Evolutionary conservation across 2,329 filamentous ascomycete species (phyloP).

Genomic region (Rugonectria rugulosa): DNA sequence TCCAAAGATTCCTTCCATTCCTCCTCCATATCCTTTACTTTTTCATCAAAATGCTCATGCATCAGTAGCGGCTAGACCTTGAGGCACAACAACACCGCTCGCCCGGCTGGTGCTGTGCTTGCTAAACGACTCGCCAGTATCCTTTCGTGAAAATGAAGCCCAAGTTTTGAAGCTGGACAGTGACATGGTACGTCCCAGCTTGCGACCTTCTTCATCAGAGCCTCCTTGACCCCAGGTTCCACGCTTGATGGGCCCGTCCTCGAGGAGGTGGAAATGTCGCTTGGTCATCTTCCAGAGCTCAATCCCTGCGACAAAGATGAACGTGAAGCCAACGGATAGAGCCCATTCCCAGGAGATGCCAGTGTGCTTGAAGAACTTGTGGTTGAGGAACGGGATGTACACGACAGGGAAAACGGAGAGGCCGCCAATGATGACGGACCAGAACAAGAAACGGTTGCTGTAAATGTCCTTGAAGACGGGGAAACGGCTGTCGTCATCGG

Average conservation of each 20-base stretch:
- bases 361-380: conserved; percentile 74
- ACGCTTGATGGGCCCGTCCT: conserved; percentile 58
- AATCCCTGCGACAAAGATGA: conserved; percentile 71
- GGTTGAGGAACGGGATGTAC: conserved; percentile 78
- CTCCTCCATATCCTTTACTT: neutral
- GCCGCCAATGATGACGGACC: conserved; percentile 67
- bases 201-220: conserved; percentile 54
- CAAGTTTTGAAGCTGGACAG: conserved; percentile 60
- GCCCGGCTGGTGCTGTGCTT: conserved; percentile 37
- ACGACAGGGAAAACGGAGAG: conserved; percentile 71
- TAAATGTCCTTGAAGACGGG: conserved; percentile 70
- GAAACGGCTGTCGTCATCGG: conserved; percentile 57
- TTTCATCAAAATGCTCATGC: conserved; percentile 20
- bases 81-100: conserved; percentile 35
- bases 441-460: conserved; percentile 75
- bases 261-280: conserved; percentile 60
- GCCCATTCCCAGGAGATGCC: conserved; percentile 80
- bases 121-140: conserved; percentile 48
- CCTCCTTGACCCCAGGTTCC: conserved; percentile 62
- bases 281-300: conserved; percentile 78
- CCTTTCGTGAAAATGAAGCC: conserved; percentile 52
- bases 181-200: conserved; percentile 58
- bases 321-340: conserved; percentile 68
- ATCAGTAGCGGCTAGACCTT: conserved; percentile 38
- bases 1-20: conserved; percentile 7